Evolutionary conservation across 176 grass and related monocot species (phyloP), one percentile per base, ranked within the genome.

Genomic region (Elymus sibiricus): DNA sequence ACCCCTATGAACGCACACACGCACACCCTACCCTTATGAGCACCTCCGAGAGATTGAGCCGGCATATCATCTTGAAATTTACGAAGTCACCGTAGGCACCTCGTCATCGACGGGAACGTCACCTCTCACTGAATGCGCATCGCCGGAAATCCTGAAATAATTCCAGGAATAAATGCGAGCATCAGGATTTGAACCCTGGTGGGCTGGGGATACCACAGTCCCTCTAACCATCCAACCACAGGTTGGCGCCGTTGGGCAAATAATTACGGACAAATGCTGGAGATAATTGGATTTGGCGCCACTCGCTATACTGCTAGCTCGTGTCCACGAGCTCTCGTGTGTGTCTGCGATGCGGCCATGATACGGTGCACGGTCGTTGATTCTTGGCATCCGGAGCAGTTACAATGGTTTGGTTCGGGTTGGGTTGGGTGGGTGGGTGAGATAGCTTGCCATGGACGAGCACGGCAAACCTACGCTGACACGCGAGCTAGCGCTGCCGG

Each of bases 371-470:
- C 47, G 12, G 15, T 51, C n/a, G 8, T 71, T 39, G 25, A 44
- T 68, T 17, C 68, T 15, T 85, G 76, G 67, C 81, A 21, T 72
- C 44, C 76, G 87, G 77, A 89, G 82, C 26, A 71, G 70, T 85
- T 86, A 0, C 11, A 43, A 11, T 43, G 40, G 40, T 11, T 2
- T 7, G 37, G 37, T 38, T 38, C 7, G 37, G 37, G 37, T 35
- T 39, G 38, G 38, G 6, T n/a, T 40, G 39, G 39, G 39, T 44
- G 42, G 69, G 77, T 76, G 59, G 78, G 76, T 17, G 42, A 9
- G 1, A 39, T 39, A 39, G 17, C 13, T 2, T 2, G 29, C 43
- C 75, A 59, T 59, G 39, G 7, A 69, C 46, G 55, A 28, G 35
- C 84, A 56, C 31, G 37, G 44, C n/a, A 21, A 44, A 14, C 7